Base-by-base conservation (phyloP, 169 alveolate species). In the Plasmodium gonderi region DNA sequence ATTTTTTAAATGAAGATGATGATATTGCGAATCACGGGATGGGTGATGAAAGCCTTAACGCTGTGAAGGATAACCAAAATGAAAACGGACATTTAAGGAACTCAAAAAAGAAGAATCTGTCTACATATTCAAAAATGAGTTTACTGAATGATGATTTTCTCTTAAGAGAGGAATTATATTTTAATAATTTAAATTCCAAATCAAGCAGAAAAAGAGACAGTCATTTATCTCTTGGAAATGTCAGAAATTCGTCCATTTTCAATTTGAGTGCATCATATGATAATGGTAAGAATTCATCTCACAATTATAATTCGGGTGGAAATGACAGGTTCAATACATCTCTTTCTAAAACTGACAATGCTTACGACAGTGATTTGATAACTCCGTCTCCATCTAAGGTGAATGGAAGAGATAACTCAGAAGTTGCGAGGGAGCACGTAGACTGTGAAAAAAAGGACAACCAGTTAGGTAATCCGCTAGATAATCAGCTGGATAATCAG, bases 301-400 rank as follows among this genome's bases (percentile, higher is more conserved):
- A 47, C 1, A 83, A 69, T 47, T 83, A 69, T 36, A 74, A 69
- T 3, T 69, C 31, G 4, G 38, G 44, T 2, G 33, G 51, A 7
- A 83, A 83, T 83, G 92, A 72, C 6, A 68, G 26, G 0, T 47
- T 72, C 4, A 51, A 47, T 49, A 64, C 31, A 3, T 83, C 92
- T n/a, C 45, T 83, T 20, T 83, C 92, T 0, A n/a, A 76, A 14
- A 72, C 83, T 3, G 92, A 83, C 7, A 14, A 69, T 47, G 64
- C 64, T 0, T 83, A 83, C 42, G 92, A 83, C 26, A 83, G 92
- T 3, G 92, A 83, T 72, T 26, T 83, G 29, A 69, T 83, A 68
- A 83, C 92, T 6, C 92, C 92, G 1, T 83, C 92, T n/a, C 92
- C 92, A 42, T 83, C 92, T 3, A 83, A 83, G 64, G 77, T 12